Conservation (phyloP, 176 grass and related monocot species). For the Cenchrus fungigraminus region DNA sequence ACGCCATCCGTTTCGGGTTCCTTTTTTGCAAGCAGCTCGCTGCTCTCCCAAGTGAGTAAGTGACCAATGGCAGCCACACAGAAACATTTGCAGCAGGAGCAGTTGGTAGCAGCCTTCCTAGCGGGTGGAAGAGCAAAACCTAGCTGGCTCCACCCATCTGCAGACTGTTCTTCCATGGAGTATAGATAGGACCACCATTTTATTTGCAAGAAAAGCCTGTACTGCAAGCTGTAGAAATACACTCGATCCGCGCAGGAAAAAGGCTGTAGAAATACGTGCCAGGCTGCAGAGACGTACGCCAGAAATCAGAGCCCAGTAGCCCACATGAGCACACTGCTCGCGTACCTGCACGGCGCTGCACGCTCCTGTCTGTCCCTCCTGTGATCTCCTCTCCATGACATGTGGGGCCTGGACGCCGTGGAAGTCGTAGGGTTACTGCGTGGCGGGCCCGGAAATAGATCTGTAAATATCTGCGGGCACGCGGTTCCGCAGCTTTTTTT, state of each 20-base stretch:
- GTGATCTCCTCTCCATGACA: background rate
- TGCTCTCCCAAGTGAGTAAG: conserved; percentile 42
- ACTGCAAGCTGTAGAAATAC: background rate
- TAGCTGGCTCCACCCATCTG: conserved; percentile 38
- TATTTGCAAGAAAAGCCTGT: background rate
- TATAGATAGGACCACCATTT: conserved; percentile 1
- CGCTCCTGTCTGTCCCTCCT: background rate
- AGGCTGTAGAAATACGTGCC: conserved; percentile 40
- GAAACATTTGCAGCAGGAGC: conserved; percentile 33
- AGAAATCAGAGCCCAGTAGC: conserved; percentile 27
- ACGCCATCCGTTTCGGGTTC: background rate
- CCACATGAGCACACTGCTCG: conserved; percentile 15
- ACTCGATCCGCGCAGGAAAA: background rate
- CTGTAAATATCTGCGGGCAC: conserved; percentile 32
- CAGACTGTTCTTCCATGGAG: conserved; percentile 3
- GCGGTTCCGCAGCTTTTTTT: conserved; percentile 14
- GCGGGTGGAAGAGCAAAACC: conserved; percentile 2
- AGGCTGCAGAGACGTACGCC: conserved; percentile 22
- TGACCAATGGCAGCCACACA: conserved; percentile 50
- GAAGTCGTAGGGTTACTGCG: background rate
- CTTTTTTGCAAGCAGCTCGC: conserved; percentile 20
- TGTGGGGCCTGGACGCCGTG: background rate
- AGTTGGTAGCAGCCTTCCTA: conserved; percentile 20
- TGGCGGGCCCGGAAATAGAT: conserved; percentile 18
- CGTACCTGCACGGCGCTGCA: background rate